Conservation (phyloP, 164 flowering plant genomes). For the Macadamia integrifolia region DNA sequence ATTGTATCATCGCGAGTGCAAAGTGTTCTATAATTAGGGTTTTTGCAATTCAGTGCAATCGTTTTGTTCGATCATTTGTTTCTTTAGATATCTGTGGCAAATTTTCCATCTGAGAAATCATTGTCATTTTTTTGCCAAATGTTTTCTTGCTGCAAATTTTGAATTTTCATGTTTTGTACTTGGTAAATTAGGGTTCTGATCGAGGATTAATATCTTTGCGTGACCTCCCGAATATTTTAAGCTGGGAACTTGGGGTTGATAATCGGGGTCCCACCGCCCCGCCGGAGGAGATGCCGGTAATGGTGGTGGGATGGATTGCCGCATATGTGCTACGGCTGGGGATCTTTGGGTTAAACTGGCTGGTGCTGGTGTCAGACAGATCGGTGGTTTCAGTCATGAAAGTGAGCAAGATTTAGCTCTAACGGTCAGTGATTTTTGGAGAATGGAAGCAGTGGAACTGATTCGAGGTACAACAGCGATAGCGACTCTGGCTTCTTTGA, state of each 20-base stretch:
- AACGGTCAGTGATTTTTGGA: slow-evolving; percentile 88
- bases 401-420: slow-evolving; percentile 83
- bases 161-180: too few relatives aligned
- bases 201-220: too few relatives aligned
- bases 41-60: background rate
- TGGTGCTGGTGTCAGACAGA: slow-evolving; percentile 29
- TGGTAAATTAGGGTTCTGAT: too few relatives aligned
- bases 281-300: slow-evolving; percentile 3
- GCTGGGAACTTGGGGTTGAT: slow-evolving; percentile 21
- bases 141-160: too few relatives aligned
- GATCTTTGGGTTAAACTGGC: background rate
- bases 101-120: background rate
- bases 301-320: slow-evolving; percentile 34
- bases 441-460: slow-evolving; percentile 62
- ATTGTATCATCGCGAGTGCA: background rate
- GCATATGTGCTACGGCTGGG: slow-evolving; percentile 29
- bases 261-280: background rate
- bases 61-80: background rate
- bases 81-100: background rate
- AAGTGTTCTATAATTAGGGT: background rate
- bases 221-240: background rate
- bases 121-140: background rate
- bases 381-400: slow-evolving; percentile 65
- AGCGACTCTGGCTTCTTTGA: slow-evolving; percentile 74
- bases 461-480: slow-evolving; percentile 78